Base-by-base conservation (phyloP, 768 basidiomycete genomes). In the Agaricus bisporus region DNA sequence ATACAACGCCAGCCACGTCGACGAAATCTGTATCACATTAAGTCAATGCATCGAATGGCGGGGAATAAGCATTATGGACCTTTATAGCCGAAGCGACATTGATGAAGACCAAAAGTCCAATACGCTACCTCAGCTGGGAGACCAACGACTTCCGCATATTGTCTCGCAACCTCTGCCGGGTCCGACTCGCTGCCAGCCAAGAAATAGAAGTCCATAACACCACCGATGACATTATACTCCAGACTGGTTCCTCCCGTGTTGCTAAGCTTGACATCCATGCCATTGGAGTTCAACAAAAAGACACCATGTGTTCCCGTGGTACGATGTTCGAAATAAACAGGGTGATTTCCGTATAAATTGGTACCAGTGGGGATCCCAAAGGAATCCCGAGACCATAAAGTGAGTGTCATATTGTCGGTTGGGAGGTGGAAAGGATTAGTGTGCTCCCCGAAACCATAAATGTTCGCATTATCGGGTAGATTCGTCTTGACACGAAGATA, bases 391-490 rank as follows among this genome's bases (percentile, higher is more conserved):
- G 79, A 79, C 85, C 86, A 88, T 10, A 87, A 56, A 1, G 78
- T 79, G 12, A 75, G 63, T 0, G 74, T 76, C 15, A 73, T 74
- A 56, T 78, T 76, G 53, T 71, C 65, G 0, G 73, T 67, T 8
- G 73, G 64, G 25, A 88, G 77, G 15, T 77, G 80, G 76, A 88
- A 87, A 0, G 77, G 60, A 55, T 86, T 76, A 4, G 81, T 80
- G 63, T 86, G 83, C 59, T 86, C 86, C n/a, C 88, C 88, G 9
- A 90, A 73, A 2, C 89, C 89, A 62, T 88, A 89, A 51, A 90
- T 77, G 65, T 89, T 88, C 25, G 88, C 78, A 39, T 77, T 65
- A 3, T 64, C 49, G 0, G 86, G 83, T 0, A 91, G 65, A 42
- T 62, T 64, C 15, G 85, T 86, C 63, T 86, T 83, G 57, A 91